Percentiles rank a stretch among this genome's conserved stretches.
phyloP scores from a whole-genome alignment of 345 rosid species.

The Euphorbia peplus region DNA sequence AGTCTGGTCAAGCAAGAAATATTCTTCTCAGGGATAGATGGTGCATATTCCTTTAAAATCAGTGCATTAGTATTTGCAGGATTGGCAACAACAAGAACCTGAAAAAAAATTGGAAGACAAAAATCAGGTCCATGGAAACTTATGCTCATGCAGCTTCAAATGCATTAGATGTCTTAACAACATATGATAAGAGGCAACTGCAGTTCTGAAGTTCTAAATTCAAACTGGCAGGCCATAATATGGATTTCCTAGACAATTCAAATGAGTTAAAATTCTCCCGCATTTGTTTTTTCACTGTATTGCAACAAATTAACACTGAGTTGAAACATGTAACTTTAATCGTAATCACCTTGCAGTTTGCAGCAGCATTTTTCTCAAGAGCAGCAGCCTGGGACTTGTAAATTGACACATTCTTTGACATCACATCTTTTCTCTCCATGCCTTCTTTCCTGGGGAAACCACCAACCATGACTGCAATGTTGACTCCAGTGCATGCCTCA shows the following conservation, averaged over 20 bases:
- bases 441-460: conserved; percentile 99
- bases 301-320: background rate
- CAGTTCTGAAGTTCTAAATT: background rate
- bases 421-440: conserved; percentile 99
- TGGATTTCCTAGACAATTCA: background rate
- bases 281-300: background rate
- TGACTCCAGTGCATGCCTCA: conserved; percentile 95
- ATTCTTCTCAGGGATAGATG: conserved; percentile 90
- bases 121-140: background rate
- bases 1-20: conserved; percentile 93
- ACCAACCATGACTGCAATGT: conserved; percentile 94
- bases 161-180: background rate
- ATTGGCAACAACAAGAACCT: conserved; percentile 98
- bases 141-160: background rate
- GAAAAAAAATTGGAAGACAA: conserved; percentile 19
- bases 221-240: background rate
- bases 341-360: conserved; percentile 85
- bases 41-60: conserved; percentile 96
- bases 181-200: background rate
- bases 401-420: conserved; percentile 93
- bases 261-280: background rate
- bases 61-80: conserved; percentile 98
- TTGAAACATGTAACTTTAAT: background rate
- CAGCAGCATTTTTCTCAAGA: conserved; percentile 83
- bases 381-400: conserved; percentile 98